Evolutionary conservation across 1,284 basidiomycete genomes (phyloP), one percentile per base, ranked within the genome.

Genomic region (Stygiomarasmius scandens): DNA sequence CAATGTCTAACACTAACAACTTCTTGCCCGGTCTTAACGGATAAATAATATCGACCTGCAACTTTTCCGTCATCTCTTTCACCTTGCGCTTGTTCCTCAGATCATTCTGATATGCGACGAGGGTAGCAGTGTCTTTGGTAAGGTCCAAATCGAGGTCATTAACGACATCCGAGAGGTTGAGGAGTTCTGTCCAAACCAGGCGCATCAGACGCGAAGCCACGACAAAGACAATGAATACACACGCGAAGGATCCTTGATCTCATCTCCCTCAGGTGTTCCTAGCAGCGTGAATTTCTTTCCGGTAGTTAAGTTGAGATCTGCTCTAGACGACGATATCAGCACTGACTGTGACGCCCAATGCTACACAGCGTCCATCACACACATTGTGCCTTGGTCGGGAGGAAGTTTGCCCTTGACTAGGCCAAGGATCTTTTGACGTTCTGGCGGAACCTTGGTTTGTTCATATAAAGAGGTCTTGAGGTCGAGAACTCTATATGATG

Each of bases 351-450:
- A 43, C 53, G 14, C 22, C 44, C 16, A 38, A 45, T 25, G 38
- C 5, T 27, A 44, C 16, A 47, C 12, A 50, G 27, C 48, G 47
- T 46, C 24, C 29, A 20, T 47, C 19, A 49, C 82, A 65, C 70
- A 90, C 85, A 92, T 83, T 59, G 81, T 78, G 49, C 75, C 84
- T 59, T 90, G 84, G 64, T 95, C 91, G 2, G 83, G 77, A 3
- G 92, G 91, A 11, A 96, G 75, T 70, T 92, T 95, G 36, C 92
- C 92, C 65, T 92, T 93, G 36, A 91, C 86, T 25, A 96, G 74
- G 1, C 93, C 93, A 12, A 96, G 79, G 54, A 96, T 88, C 78
- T 97, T 96, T 76, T 96, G 93, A 16, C 93, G 80, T 63, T 92
- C 91, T 24, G 87, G 83, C 2, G 94, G 93, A 1, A 97, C 92